Evolutionary conservation across 495 filamentous ascomycete species (phyloP).

Genomic region (Podospora comata): DNA sequence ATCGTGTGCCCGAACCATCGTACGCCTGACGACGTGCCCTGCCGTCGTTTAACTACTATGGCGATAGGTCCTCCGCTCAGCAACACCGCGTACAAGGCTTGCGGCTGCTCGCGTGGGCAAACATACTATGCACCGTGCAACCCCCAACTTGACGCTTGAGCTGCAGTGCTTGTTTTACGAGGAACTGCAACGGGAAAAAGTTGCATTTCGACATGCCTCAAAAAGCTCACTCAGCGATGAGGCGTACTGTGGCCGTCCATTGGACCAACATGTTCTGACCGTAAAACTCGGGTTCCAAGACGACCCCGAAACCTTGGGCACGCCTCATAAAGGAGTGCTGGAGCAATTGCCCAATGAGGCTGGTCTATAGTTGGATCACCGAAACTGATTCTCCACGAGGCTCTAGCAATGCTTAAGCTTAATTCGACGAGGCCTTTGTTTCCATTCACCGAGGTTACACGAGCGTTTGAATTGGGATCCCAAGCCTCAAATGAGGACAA

Average conservation of each 20-base stretch:
- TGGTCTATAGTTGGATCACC: background rate
- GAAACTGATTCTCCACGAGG: background rate
- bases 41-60: background rate
- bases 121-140: too few relatives aligned
- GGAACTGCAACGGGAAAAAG: too few relatives aligned
- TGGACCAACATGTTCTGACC: background rate
- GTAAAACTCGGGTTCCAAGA: background rate
- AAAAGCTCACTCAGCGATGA: background rate
- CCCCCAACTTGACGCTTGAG: too few relatives aligned
- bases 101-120: background rate
- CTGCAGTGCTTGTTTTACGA: background rate
- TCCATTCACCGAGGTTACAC: constrained; percentile 6
- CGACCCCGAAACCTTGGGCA: background rate
- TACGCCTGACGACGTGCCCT: background rate
- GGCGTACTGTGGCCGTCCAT: background rate
- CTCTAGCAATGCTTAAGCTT: constrained; percentile 16
- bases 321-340: too few relatives aligned
- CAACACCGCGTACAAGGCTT: background rate
- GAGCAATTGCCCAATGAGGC: too few relatives aligned
- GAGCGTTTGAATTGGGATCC: background rate
- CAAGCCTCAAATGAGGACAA: too few relatives aligned
- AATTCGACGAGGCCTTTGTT: constrained; percentile 2
- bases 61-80: background rate
- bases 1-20: too few relatives aligned
- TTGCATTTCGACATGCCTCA: background rate